Percentiles rank a stretch among this genome's conserved stretches.
These are phyloP conservation scores for Lojkania enalia DNA, from an alignment of 2,329 filamentous ascomycete species.

Conservation along the genomic window DNA sequence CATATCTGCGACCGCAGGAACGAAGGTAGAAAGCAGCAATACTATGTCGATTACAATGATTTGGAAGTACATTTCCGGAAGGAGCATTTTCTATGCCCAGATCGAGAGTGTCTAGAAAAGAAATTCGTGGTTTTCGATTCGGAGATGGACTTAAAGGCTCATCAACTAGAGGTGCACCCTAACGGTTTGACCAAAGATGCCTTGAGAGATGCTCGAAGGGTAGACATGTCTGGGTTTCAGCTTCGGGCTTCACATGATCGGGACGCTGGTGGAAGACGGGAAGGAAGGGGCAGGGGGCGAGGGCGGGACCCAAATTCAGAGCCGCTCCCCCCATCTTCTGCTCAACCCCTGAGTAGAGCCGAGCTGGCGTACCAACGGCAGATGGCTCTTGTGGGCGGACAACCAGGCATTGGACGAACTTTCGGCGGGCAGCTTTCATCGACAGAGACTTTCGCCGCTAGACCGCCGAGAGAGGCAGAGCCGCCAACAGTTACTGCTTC, in stretches of 20 bases:
- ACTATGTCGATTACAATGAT: constrained; percentile 85
- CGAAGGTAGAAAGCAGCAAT: constrained; percentile 72
- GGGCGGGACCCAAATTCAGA: constrained; percentile 89
- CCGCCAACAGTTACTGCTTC: constrained; percentile 46
- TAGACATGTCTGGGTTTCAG: constrained; percentile 87
- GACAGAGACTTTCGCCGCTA: constrained; percentile 50
- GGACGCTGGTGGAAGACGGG: constrained; percentile 52
- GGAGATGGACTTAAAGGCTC: constrained; percentile 91
- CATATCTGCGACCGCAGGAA: constrained; percentile 83
- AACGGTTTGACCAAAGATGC: constrained; percentile 80
- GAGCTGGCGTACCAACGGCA: constrained; percentile 91
- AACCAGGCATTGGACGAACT: constrained; percentile 75
- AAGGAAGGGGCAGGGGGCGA: constrained; percentile 58
- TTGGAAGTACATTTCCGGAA: constrained; percentile 84
- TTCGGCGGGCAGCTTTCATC: constrained; percentile 84
- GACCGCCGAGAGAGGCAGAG: constrained; percentile 45
- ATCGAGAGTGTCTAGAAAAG: constrained; percentile 89
- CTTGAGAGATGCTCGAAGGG: constrained; percentile 77
- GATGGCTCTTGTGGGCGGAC: constrained; percentile 85
- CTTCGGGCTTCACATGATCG: constrained; percentile 71
- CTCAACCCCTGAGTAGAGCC: constrained; percentile 79
- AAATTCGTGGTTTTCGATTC: constrained; percentile 97
- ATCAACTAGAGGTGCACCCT: constrained; percentile 83
- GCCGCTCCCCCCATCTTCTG: constrained; percentile 72
- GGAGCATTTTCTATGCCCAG: constrained; percentile 83